A percentile compares a stretch with the other conserved stretches of the same genome.
Conservation (phyloP, 371 early-diverging fungal species). For the Blyttiomyces sp. region DNA sequence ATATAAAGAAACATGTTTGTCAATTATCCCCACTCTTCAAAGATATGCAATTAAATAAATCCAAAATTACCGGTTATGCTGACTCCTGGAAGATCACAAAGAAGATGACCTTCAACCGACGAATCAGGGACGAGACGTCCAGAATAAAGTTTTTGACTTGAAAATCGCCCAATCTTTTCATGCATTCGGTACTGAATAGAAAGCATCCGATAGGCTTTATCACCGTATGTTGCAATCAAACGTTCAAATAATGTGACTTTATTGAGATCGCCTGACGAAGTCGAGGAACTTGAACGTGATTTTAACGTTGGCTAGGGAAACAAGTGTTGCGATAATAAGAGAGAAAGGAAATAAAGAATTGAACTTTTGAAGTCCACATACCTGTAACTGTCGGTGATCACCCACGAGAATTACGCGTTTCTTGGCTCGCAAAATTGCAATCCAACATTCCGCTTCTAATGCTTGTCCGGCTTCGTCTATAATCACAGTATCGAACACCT, state of each 20-base stretch:
- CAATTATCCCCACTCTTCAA: too few relatives aligned
- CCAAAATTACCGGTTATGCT: conserved; percentile 17
- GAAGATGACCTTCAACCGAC: conserved; percentile 61
- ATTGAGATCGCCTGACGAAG: conserved; percentile 43
- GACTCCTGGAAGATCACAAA: conserved; percentile 63
- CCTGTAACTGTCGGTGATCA: conserved; percentile 89
- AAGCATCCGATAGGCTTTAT: conserved; percentile 62
- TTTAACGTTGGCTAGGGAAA: conserved; percentile 66
- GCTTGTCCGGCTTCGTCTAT: conserved; percentile 93
- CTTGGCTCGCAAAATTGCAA: conserved; percentile 74
- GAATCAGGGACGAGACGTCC: conserved; percentile 61
- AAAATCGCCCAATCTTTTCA: conserved; percentile 73
- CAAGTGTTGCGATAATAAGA: neutral
- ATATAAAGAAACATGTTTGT: neutral
- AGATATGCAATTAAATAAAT: neutral
- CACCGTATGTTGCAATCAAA: conserved; percentile 55
- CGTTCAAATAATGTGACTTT: conserved; percentile 73
- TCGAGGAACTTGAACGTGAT: conserved; percentile 15
- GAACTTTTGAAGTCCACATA: conserved; percentile 12
- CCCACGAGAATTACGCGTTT: conserved; percentile 84
- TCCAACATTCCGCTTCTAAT: conserved; percentile 78
- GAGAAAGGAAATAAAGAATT: too few relatives aligned
- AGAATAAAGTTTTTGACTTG: conserved; percentile 49
- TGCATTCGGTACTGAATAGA: conserved; percentile 89
- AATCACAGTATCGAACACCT: conserved; percentile 84